These are phyloP conservation scores for Microdochium nivale DNA, from an alignment of 2,329 filamentous ascomycete species.

Conservation along the genomic window DNA sequence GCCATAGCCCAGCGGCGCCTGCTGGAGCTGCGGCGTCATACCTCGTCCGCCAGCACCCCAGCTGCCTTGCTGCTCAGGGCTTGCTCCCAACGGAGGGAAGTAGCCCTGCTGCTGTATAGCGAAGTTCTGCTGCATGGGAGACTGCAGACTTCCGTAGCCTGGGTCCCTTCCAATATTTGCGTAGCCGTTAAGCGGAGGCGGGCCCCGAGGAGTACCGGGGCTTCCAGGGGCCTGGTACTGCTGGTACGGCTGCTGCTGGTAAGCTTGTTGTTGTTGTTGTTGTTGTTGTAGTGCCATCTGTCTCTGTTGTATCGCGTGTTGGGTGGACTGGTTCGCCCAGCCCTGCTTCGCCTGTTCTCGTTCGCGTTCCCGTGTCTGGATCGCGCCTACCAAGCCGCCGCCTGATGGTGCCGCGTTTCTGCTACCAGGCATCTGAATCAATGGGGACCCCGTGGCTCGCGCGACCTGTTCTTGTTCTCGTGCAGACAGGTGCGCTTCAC, in stretches of 20 bases:
- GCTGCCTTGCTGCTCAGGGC: not conserved
- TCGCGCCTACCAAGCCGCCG: constrained; percentile 65
- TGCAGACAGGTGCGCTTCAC: constrained; percentile 63
- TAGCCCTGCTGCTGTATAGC: not conserved
- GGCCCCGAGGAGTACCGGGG: not conserved
- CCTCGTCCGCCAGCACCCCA: not conserved
- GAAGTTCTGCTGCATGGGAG: not conserved
- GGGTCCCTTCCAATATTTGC: not conserved
- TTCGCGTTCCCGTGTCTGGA: constrained; percentile 73
- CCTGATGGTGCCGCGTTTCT: constrained; percentile 41
- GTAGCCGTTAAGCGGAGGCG: not conserved
- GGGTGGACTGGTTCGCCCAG: constrained; percentile 60
- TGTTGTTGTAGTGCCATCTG: constrained; percentile 38
- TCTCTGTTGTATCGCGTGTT: constrained; percentile 62
- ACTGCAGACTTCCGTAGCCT: not conserved
- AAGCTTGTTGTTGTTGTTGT: constrained; percentile 9
- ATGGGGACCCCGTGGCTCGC: constrained; percentile 66
- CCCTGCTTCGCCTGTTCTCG: constrained; percentile 63
- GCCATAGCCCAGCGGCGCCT: not conserved
- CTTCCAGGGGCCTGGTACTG: constrained; percentile 6
- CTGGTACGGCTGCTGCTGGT: not conserved
- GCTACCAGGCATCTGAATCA: constrained; percentile 58
- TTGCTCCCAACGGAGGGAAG: not conserved
- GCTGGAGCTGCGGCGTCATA: not conserved
- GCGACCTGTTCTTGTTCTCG: constrained; percentile 86